These are phyloP conservation scores for Botrytis sinoallii DNA, from an alignment of 2,329 filamentous ascomycete species.

Conservation along the genomic window DNA sequence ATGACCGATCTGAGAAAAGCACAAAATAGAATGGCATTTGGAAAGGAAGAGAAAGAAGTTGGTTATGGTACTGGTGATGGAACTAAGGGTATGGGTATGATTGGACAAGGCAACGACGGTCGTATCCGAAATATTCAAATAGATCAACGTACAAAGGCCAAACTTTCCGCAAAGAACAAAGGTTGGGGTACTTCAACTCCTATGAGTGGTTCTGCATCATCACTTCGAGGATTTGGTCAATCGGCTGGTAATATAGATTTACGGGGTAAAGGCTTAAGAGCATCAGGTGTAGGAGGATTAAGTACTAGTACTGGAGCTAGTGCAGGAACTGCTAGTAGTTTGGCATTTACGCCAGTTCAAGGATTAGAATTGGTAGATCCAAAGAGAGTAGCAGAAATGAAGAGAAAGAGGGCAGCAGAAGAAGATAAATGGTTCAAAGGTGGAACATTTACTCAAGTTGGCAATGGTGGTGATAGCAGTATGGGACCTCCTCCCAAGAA, in stretches of 20 bases:
- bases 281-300: slow-evolving; percentile 75
- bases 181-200: slow-evolving; percentile 79
- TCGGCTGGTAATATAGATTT: slow-evolving; percentile 62
- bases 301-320: slow-evolving; percentile 48
- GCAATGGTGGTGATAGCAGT: slow-evolving; percentile 52
- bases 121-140: slow-evolving; percentile 84
- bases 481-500: slow-evolving; percentile 86
- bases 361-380: slow-evolving; percentile 94
- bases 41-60: slow-evolving; percentile 90
- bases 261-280: slow-evolving; percentile 68
- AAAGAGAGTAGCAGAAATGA: slow-evolving; percentile 83
- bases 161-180: slow-evolving; percentile 90
- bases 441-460: slow-evolving; percentile 91
- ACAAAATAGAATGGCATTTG: slow-evolving; percentile 94
- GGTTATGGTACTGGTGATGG: slow-evolving; percentile 84
- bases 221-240: slow-evolving; percentile 74
- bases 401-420: slow-evolving; percentile 86
- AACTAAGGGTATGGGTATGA: slow-evolving; percentile 91
- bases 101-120: slow-evolving; percentile 84
- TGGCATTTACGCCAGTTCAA: slow-evolving; percentile 93
- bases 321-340: slow-evolving; percentile 75
- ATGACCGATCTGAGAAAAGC: slow-evolving; percentile 97
- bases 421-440: slow-evolving; percentile 97
- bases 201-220: slow-evolving; percentile 68
- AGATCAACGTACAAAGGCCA: slow-evolving; percentile 88